Evolutionary conservation across 345 rosid genomes (phyloP).

Genomic region (Erodium maritimum): DNA sequence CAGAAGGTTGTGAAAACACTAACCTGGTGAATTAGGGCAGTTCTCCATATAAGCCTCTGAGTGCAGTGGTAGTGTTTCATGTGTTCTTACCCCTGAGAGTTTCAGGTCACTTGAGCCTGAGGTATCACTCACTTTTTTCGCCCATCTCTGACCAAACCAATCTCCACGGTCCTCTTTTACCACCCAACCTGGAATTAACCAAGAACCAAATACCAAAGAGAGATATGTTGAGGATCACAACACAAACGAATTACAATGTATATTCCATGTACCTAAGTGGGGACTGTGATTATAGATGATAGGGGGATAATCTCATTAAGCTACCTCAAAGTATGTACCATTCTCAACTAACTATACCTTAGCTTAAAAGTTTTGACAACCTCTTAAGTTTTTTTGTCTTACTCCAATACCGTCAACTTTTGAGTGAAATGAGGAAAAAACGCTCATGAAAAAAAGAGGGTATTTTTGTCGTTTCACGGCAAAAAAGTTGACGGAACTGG

Average conservation of each 20-base stretch:
- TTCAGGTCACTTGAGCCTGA: background rate
- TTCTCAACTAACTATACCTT: too few relatives aligned
- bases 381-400: too few relatives aligned
- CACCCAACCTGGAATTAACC: constrained; percentile 32
- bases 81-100: background rate
- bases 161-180: constrained; percentile 64
- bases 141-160: constrained; percentile 33
- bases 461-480: too few relatives aligned
- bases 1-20: background rate
- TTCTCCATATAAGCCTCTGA: background rate
- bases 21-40: background rate
- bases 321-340: too few relatives aligned
- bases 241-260: background rate
- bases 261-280: background rate
- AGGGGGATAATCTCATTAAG: too few relatives aligned
- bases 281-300: too few relatives aligned
- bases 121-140: constrained; percentile 20
- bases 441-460: too few relatives aligned
- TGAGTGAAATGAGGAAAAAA: too few relatives aligned
- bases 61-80: too few relatives aligned
- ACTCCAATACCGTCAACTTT: too few relatives aligned
- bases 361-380: too few relatives aligned
- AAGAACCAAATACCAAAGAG: background rate
- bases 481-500: too few relatives aligned
- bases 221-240: background rate